phyloP scores from a whole-genome alignment of 2,329 filamentous ascomycete genomes.

The Nannizzia gypsea region DNA sequence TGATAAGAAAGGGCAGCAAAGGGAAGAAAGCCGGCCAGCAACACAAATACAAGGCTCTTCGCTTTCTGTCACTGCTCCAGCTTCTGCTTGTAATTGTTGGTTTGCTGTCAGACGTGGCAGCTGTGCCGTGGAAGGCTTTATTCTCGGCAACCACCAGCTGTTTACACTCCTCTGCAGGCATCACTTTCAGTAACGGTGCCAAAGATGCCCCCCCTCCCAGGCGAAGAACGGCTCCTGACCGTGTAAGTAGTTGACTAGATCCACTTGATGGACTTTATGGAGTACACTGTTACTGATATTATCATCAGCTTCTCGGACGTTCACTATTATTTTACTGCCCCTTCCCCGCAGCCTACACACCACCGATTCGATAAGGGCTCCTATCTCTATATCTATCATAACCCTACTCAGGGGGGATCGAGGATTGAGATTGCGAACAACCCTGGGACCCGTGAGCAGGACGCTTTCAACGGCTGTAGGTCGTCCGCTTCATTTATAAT shows the following conservation, averaged over 20 bases:
- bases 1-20: background rate
- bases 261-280: background rate
- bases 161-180: background rate
- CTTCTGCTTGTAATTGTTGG: background rate
- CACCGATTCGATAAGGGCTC: constrained; percentile 54
- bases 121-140: background rate
- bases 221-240: constrained; percentile 37
- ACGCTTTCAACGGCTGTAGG: constrained; percentile 51
- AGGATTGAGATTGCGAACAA: constrained; percentile 54
- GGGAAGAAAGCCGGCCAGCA: background rate
- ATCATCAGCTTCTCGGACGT: constrained; percentile 48
- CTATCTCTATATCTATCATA: constrained; percentile 54
- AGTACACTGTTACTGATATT: constrained; percentile 9
- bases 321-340: constrained; percentile 51
- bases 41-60: background rate
- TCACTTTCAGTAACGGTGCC: background rate
- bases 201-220: constrained; percentile 35
- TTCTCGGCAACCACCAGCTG: background rate
- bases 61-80: background rate
- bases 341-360: constrained; percentile 43
- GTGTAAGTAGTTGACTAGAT: constrained; percentile 27
- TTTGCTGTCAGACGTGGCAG: background rate
- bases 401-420: constrained; percentile 40
- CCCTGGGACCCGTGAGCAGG: constrained; percentile 50
- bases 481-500: constrained; percentile 10